These are phyloP conservation scores for Cyclotella choctawhatcheeana DNA, from an alignment of 108 stramenopile species.

Conservation along the genomic window DNA sequence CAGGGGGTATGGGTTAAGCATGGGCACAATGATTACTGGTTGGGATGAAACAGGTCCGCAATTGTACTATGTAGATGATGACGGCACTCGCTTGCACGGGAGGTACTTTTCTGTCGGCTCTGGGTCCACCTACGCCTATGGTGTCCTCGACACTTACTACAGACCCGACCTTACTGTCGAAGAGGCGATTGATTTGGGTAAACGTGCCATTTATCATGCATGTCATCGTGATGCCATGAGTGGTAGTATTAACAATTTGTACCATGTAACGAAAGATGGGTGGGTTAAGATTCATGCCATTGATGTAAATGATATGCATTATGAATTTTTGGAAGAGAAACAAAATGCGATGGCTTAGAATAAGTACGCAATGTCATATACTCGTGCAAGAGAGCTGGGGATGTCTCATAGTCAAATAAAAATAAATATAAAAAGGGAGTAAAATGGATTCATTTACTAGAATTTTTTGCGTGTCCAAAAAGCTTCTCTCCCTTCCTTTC, in stretches of 20 bases:
- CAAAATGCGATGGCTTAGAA: conserved; percentile 70
- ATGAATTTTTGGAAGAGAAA: conserved; percentile 92
- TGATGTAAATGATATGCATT: conserved; percentile 98
- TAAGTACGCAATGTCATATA: conserved; percentile 12
- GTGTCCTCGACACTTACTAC: conserved; percentile 97
- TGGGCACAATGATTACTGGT: conserved; percentile 99
- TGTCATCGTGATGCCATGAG: conserved; percentile 99
- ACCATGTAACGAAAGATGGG: conserved; percentile 97
- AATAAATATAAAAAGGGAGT: conserved; percentile 1
- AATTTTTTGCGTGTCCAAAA: neutral
- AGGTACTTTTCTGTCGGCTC: conserved; percentile 98
- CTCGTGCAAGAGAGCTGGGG: neutral
- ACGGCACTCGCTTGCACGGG: conserved; percentile 97
- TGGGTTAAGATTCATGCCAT: conserved; percentile 96
- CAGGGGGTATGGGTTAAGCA: conserved; percentile 97
- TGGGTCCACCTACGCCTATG: conserved; percentile 99
- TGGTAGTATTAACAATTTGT: conserved; percentile 96
- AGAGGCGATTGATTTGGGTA: conserved; percentile 99
- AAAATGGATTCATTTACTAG: too few species aligned
- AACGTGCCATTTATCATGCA: conserved; percentile 99
- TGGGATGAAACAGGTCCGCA: conserved; percentile 99
- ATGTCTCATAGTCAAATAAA: neutral
- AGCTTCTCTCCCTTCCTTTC: too few species aligned
- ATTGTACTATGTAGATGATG: conserved; percentile 97
- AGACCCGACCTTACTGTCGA: conserved; percentile 95